Conservation (phyloP, 2,329 filamentous ascomycete genomes). For the Remersonia thermophila region DNA sequence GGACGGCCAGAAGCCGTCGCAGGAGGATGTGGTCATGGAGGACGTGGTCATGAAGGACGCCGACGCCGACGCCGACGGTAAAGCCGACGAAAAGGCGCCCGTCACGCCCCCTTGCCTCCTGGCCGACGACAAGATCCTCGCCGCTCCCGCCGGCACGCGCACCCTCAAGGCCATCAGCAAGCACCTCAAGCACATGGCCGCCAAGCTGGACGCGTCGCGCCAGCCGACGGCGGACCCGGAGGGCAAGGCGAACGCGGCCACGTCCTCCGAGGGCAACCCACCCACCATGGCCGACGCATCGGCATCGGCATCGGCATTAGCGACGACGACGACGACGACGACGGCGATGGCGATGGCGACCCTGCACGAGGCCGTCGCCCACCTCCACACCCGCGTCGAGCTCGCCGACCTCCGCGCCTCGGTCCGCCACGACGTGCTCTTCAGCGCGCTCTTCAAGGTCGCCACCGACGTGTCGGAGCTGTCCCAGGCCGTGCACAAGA, state of each 20-base stretch:
- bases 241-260: background rate
- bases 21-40: no score
- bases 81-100: background rate
- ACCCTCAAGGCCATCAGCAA: constrained; percentile 11
- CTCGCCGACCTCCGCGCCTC: constrained; percentile 8
- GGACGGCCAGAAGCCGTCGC: background rate
- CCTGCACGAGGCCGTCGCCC: constrained; percentile 5
- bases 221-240: background rate
- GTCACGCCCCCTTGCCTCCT: background rate
- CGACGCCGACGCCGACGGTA: no score
- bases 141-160: constrained; percentile 2
- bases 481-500: background rate
- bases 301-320: no score
- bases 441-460: constrained; percentile 12
- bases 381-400: constrained; percentile 6
- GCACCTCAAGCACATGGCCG: constrained; percentile 7
- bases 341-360: background rate
- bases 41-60: no score
- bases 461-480: constrained; percentile 7
- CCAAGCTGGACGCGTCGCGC: background rate
- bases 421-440: constrained; percentile 13
- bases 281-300: background rate
- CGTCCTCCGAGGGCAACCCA: background rate
- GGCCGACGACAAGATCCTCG: background rate
- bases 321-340: no score